Evolutionary conservation across 106 monocot species (phyloP), one percentile per base, ranked within the genome.

Genomic region (Dendrobium nobile): DNA sequence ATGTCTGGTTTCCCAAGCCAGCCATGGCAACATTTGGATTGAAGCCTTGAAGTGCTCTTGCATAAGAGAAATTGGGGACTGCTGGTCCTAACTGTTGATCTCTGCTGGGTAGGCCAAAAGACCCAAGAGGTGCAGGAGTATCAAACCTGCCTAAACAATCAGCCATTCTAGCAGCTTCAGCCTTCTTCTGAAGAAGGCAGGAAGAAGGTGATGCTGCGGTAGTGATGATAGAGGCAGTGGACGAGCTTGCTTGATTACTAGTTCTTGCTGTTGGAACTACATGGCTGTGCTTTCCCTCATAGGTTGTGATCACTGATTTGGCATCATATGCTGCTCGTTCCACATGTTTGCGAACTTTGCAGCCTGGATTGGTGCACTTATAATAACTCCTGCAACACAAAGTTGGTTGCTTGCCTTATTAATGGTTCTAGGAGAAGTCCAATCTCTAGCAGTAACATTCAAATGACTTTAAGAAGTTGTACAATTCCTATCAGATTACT

Each of bases 281-380:
- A 33, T 82, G 82, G 64, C 65, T 82, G 76, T 82, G 82, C 37
- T 81, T 81, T 43, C 81, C 81, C 40, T 81, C 81, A 17, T 81
- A 81, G 81, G 74, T 81, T n/a, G 81, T 82, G 82, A 82, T 82
- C 2, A 82, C 82, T 8, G 82, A 82, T 22, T 82, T 82, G 22
- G 47, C 76, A 41, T 82, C 82, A 13, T 82, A 75, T 0, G 82
- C 76, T 18, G 82, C 82, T 13, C 82, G 41, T n/a, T 82, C 82
- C 9, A 82, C 82, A 27, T 82, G 82, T 44, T 82, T 82, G 16
- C 82, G 75, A 47, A 82, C 82, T 4, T 28, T 27, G 64, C 82
- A 82, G 58, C 75, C 75, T 9, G 75, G 82, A 47, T 82, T 58
- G 75, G 82, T 82, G 82, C 82, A 82, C 64, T 82, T 82, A 74